Evolutionary conservation across 2,329 filamentous ascomycete genomes (phyloP), one percentile per base, ranked within the genome.

Genomic region (Zopfia rhizophila): DNA sequence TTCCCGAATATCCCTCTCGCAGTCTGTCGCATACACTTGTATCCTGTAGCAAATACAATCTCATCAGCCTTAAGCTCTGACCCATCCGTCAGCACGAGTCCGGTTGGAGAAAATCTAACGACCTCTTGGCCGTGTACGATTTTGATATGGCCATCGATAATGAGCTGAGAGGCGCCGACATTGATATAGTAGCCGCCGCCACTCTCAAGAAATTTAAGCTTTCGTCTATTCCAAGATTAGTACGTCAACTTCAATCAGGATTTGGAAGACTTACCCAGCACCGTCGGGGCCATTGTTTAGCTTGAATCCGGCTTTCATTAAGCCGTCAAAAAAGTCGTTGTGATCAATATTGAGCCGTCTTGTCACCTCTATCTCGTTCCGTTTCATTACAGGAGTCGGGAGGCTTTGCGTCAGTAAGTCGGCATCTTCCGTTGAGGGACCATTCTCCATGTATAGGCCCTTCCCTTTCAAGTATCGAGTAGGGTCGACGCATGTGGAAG

Each of bases 361-460:
- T 11, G 29, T 32, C 8, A 7, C 14, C 29, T 32, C 29, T 7
- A 32, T 32, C 29, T 32, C 29, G 7, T 16, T 11, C 29, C 29
- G 8, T 16, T 32, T 32, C 29, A 32, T 7, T 16, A 32, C 10
- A 7, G 29, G 29, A 32, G 16, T 32, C 10, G 29, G 29, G 7
- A 32, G 7, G 14, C 29, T 32, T 7, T 32, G 14, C 8, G 10
- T 32, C 10, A 32, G 14, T 7, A 32, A 32, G 14, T 32, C 29
- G 7, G 29, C 29, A 32, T 32, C 29, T n/a, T 27, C 24, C 8
- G 29, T 32, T 5, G 18, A 17, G 8, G 14, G 32, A 11, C 32
- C 32, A 36, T 36, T 13, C 36, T 38, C 38, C 13, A 36, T 14
- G 23, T 38, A 30, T 12, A 32, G 24, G 3, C 28, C 17, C 24